Evolutionary conservation across 1,139 yeast species (phyloP).

Genomic region (Yamadazyma kanchanaburiensis): DNA sequence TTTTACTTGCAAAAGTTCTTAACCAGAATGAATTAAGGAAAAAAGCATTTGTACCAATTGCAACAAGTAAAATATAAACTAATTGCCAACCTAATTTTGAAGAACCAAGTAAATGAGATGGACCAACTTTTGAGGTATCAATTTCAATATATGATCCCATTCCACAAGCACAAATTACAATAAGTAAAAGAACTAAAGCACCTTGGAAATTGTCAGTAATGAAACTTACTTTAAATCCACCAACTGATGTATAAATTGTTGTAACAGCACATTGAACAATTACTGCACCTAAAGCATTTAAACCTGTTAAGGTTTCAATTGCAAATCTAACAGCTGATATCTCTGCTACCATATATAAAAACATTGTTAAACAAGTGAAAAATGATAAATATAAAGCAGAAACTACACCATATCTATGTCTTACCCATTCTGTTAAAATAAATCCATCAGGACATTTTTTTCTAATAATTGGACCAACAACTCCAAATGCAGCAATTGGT

Average conservation of each 20-base stretch:
- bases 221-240: slow-evolving; percentile 89
- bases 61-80: slow-evolving; percentile 77
- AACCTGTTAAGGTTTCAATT: slow-evolving; percentile 71
- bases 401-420: slow-evolving; percentile 69
- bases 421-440: slow-evolving; percentile 93
- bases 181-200: slow-evolving; percentile 59
- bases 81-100: slow-evolving; percentile 86
- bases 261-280: slow-evolving; percentile 88
- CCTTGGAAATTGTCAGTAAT: slow-evolving; percentile 88
- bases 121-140: slow-evolving; percentile 58
- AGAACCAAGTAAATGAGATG: slow-evolving; percentile 61
- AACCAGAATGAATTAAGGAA: slow-evolving; percentile 93
- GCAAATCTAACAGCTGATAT: slow-evolving; percentile 77
- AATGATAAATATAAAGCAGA: slow-evolving; percentile 74
- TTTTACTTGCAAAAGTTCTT: slow-evolving; percentile 83
- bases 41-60: slow-evolving; percentile 85
- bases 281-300: slow-evolving; percentile 76
- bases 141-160: slow-evolving; percentile 76
- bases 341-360: slow-evolving; percentile 85
- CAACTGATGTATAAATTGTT: slow-evolving; percentile 79
- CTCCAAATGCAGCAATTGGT: slow-evolving; percentile 80
- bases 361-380: slow-evolving; percentile 83
- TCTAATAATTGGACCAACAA: slow-evolving; percentile 78
- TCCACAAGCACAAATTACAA: slow-evolving; percentile 73
- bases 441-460: slow-evolving; percentile 85